These are phyloP conservation scores for Phallus indusiatus DNA, from an alignment of 768 basidiomycete genomes.

Conservation along the genomic window DNA sequence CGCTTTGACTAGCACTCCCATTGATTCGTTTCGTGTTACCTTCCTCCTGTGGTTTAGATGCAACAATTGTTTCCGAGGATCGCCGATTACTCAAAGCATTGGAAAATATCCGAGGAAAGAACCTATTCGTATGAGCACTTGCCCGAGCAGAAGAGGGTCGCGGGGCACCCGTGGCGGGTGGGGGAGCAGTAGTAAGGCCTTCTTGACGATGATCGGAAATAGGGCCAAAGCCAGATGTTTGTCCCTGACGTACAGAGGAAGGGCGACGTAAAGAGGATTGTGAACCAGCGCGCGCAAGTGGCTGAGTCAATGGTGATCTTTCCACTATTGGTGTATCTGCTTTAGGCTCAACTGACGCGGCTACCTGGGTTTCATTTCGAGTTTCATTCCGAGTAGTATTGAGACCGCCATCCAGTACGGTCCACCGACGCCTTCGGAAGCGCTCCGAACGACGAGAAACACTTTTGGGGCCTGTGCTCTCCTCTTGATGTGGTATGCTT, in stretches of 20 bases:
- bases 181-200: background rate
- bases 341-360: constrained; percentile 2
- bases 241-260: constrained; percentile 15
- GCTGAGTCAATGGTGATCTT: background rate
- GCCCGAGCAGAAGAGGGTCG: constrained; percentile 1
- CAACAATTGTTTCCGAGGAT: constrained; percentile 38
- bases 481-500: background rate
- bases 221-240: constrained; percentile 22
- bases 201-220: constrained; percentile 15
- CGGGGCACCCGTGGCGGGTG: background rate
- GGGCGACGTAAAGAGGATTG: constrained; percentile 13
- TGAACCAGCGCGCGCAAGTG: constrained; percentile 21
- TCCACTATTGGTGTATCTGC: background rate
- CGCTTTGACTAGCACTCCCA: constrained; percentile 30
- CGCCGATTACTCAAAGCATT: constrained; percentile 52
- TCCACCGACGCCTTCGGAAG: constrained; percentile 51
- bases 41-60: background rate
- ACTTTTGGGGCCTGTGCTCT: background rate
- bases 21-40: background rate
- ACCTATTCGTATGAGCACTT: constrained; percentile 26
- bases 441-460: constrained; percentile 23
- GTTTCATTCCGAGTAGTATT: constrained; percentile 20
- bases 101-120: constrained; percentile 62
- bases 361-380: constrained; percentile 20
- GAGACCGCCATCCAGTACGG: constrained; percentile 47